A percentile compares a stretch with the other conserved stretches of the same genome.
Conservation (phyloP, 148 eudicot genomes). For the Polygonum aviculare region DNA sequence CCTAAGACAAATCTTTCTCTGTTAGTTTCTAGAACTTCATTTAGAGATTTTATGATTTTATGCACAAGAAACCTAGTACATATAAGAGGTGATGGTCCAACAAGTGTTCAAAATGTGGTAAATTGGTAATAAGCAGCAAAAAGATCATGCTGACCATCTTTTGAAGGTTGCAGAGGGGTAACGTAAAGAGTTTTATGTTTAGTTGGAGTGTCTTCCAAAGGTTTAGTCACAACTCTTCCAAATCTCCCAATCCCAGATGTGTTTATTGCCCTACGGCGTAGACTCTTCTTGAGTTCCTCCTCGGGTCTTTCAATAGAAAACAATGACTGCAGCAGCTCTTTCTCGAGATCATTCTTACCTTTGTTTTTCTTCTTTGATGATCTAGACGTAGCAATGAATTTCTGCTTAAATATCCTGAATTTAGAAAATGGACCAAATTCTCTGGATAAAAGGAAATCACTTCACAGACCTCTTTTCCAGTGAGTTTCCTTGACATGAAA, state of each 20-base stretch:
- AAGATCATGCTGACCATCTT: slow-evolving; percentile 30
- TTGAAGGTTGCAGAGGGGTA: slow-evolving; percentile 27
- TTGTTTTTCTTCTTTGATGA: slow-evolving; percentile 24
- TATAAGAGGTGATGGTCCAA: not conserved
- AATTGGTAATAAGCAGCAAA: not conserved
- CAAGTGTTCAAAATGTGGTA: not conserved
- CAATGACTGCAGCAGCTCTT: slow-evolving; percentile 50
- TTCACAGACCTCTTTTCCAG: not conserved
- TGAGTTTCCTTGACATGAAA: not conserved
- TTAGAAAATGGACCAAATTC: not conserved
- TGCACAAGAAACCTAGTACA: not conserved
- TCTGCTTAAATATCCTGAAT: not conserved
- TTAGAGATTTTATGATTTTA: not conserved
- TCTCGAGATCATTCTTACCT: slow-evolving; percentile 27
- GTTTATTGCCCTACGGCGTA: not conserved
- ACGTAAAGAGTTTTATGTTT: slow-evolving; percentile 25
- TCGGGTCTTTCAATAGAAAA: slow-evolving; percentile 43
- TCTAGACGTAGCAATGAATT: not conserved
- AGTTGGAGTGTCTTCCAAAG: slow-evolving; percentile 25
- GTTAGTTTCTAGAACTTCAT: not conserved
- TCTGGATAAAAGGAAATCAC: not conserved
- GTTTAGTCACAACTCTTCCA: slow-evolving; percentile 37
- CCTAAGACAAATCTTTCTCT: not conserved
- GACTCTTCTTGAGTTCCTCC: slow-evolving; percentile 22
- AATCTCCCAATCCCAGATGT: slow-evolving; percentile 28